These are phyloP conservation scores for Taphrina communis DNA, from an alignment of 1,139 yeast genomes.

Conservation along the genomic window DNA sequence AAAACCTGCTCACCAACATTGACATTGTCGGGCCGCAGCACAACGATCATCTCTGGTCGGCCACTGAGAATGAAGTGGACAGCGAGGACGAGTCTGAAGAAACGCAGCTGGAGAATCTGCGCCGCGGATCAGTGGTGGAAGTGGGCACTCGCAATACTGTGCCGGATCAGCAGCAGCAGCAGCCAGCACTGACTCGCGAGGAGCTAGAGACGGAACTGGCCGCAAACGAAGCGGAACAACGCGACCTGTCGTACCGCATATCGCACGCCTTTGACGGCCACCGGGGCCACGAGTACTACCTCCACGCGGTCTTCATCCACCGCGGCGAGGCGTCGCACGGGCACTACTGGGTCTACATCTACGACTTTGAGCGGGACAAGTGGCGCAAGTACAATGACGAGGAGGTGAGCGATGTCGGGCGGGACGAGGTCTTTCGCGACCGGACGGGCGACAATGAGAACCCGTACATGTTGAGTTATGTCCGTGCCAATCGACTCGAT, in stretches of 20 bases:
- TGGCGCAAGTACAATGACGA: conserved; percentile 95
- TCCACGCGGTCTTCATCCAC: conserved; percentile 92
- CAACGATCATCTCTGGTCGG: conserved; percentile 31
- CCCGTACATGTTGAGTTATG: conserved; percentile 44
- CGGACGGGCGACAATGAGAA: conserved; percentile 41
- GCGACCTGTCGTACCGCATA: conserved; percentile 22
- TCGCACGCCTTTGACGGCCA: conserved; percentile 54
- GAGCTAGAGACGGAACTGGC: conserved; percentile 18
- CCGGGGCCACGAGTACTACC: conserved; percentile 71
- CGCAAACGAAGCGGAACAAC: conserved; percentile 26
- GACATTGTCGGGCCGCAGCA: conserved; percentile 16
- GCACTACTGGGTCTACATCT: conserved; percentile 93
- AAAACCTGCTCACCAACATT: conserved; percentile 2
- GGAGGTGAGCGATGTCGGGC: conserved; percentile 72
- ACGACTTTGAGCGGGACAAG: conserved; percentile 68
- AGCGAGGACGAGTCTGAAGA: conserved; percentile 19
- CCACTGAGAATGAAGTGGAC: conserved; percentile 29
- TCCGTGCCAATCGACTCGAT: conserved; percentile 24
- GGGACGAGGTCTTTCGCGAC: conserved; percentile 65
- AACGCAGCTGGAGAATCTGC: conserved; percentile 11
- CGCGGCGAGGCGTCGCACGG: conserved; percentile 96
- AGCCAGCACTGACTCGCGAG: background rate
- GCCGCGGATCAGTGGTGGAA: conserved; percentile 31
- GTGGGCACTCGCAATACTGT: conserved; percentile 1
- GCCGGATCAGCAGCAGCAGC: background rate